These are phyloP conservation scores for Pyrenochaeta sp. DNA, from an alignment of 2,329 filamentous ascomycete species.

Conservation along the genomic window DNA sequence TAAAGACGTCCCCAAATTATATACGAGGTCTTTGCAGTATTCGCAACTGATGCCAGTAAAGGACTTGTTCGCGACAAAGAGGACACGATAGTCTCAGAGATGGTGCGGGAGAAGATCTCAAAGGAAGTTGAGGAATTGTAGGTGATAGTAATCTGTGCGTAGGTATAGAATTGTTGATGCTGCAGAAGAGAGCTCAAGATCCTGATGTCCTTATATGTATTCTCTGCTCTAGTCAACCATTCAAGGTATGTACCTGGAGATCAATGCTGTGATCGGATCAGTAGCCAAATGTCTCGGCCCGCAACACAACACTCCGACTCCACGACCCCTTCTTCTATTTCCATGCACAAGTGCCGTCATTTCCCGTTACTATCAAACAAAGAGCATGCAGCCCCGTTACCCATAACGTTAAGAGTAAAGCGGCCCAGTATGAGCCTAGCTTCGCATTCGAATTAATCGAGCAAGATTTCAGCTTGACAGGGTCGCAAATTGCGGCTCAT, in stretches of 20 bases:
- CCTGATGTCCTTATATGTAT: slow-evolving; percentile 22
- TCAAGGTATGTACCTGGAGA: slow-evolving; percentile 15
- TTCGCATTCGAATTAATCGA: slow-evolving; percentile 14
- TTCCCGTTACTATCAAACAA: slow-evolving; percentile 10
- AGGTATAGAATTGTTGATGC: not conserved
- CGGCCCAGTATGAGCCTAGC: slow-evolving; percentile 17
- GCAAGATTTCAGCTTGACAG: slow-evolving; percentile 16
- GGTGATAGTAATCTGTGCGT: not conserved
- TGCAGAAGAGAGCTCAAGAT: not conserved
- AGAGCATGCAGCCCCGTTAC: slow-evolving; percentile 17
- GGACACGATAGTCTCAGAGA: not conserved
- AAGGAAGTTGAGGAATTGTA: not conserved
- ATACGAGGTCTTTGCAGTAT: not conserved
- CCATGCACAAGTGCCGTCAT: slow-evolving; percentile 19
- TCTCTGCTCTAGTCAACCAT: slow-evolving; percentile 11
- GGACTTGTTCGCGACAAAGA: not conserved
- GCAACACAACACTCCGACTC: slow-evolving; percentile 14
- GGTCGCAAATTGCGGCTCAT: not conserved
- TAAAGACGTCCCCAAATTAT: slow-evolving; percentile 13
- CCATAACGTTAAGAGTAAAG: slow-evolving; percentile 17
- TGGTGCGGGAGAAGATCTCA: not conserved
- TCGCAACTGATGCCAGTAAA: slow-evolving; percentile 14
- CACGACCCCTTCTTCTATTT: slow-evolving; percentile 26
- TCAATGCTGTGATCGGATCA: slow-evolving; percentile 11
- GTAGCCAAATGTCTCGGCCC: slow-evolving; percentile 16